Conservation (phyloP, 2,329 filamentous ascomycete genomes). For the Rhytidhysteron rufulum region DNA sequence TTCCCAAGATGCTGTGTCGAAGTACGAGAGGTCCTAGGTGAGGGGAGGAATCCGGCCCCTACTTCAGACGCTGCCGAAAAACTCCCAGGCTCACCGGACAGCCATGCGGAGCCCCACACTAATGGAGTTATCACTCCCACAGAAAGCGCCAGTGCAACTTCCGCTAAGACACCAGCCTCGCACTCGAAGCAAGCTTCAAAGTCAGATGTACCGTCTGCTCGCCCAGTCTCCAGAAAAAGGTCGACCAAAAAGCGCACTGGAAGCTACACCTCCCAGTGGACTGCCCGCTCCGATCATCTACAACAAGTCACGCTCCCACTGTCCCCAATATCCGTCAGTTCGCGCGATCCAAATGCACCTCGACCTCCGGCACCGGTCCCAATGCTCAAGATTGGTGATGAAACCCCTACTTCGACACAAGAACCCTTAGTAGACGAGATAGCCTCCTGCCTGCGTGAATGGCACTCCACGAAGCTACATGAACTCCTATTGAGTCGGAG, state of each 20-base stretch:
- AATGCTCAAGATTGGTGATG: slow-evolving; percentile 96
- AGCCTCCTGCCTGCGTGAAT: slow-evolving; percentile 91
- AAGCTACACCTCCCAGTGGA: slow-evolving; percentile 35
- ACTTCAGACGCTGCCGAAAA: slow-evolving; percentile 15
- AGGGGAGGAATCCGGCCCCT: slow-evolving; percentile 22
- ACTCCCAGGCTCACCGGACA: slow-evolving; percentile 10
- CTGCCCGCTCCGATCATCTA: slow-evolving; percentile 36
- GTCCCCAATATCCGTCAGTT: slow-evolving; percentile 33
- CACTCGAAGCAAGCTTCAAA: slow-evolving; percentile 20
- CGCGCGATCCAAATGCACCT: slow-evolving; percentile 63
- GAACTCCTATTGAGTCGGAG: slow-evolving; percentile 79
- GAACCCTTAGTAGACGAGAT: slow-evolving; percentile 97
- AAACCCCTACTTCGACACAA: slow-evolving; percentile 82
- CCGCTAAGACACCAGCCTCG: slow-evolving; percentile 12
- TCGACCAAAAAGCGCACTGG: slow-evolving; percentile 30
- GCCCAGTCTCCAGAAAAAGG: slow-evolving; percentile 23
- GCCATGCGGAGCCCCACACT: slow-evolving; percentile 22
- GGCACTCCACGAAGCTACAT: slow-evolving; percentile 96
- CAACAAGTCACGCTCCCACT: slow-evolving; percentile 35
- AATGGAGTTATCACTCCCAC: slow-evolving; percentile 36
- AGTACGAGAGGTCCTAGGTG: slow-evolving; percentile 85
- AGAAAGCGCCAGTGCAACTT: slow-evolving; percentile 31
- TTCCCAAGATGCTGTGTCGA: slow-evolving; percentile 95
- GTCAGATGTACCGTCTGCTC: slow-evolving; percentile 20
- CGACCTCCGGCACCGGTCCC: slow-evolving; percentile 90